Base-by-base conservation (phyloP, 2,329 filamentous ascomycete species). In the Botrytis porri region DNA sequence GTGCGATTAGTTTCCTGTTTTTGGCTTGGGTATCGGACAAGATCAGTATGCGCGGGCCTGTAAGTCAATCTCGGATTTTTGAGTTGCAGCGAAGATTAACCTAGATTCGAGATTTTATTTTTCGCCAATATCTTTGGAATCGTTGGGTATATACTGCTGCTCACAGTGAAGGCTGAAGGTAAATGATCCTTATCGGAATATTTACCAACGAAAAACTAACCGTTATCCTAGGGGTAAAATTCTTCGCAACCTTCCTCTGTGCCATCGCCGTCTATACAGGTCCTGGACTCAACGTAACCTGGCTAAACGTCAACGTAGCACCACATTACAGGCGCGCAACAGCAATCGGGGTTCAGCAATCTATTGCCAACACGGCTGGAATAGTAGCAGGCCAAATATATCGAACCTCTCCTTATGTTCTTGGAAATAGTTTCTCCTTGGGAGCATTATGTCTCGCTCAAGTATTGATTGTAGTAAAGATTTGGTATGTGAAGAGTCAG, bases 171-270 rank as follows among this genome's bases (percentile, higher is more conserved):
- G 7, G 83, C 84, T 75, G 80, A 87, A 63, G 72, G 73, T 75
- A 64, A 4, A 14, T 48, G 22, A 35, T 29, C 35, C 20, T 45
- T 39, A 22, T 32, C 16, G 12, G 12, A 22, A 32, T 20, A 7
- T 8, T 32, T 29, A 29, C 57, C 20, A 4, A 4, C 35, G 9
- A 6, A 22, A 37, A n/a, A 25, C 66, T 54, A 70, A 57, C 14
- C 12, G 12, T n/a, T 41, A 12, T 29, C 35, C 14, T 18, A 69
- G 75, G 73, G 4, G 74, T 77, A 64, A 82, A 84, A 71, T 87
- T 85, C 79, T 85, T 87, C 72, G 84, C 83, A 4, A 85, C 84
- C 1, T 87, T 84, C 77, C 79, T 88, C 20, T 84, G 83, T 64
- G 85, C 84, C 3, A 80, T 85, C 10, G 83, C 84, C 1, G 83